These are phyloP conservation scores for Colletotrichum simmondsii DNA, from an alignment of 2,329 filamentous ascomycete genomes.

Conservation along the genomic window DNA sequence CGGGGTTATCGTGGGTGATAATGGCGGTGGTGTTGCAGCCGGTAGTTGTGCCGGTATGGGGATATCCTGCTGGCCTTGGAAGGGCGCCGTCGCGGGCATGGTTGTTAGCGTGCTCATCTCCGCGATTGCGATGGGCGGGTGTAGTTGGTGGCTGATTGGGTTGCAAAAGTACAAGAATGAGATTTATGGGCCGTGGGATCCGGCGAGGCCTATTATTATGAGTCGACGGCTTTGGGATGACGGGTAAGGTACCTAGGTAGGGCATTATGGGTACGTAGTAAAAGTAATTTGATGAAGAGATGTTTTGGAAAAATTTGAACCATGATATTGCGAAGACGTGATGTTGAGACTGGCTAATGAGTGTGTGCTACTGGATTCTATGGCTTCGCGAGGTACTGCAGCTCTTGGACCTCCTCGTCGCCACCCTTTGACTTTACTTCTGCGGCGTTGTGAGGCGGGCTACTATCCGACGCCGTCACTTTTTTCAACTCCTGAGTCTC, in stretches of 20 bases:
- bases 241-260: too few relatives aligned
- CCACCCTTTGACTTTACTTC: neutral
- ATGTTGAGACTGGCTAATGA: neutral
- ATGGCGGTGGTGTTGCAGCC: conserved; percentile 38
- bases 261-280: too few relatives aligned
- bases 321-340: neutral
- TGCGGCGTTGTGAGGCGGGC: too few relatives aligned
- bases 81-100: conserved; percentile 74
- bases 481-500: neutral
- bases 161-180: conserved; percentile 99
- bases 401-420: neutral
- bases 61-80: conserved; percentile 58
- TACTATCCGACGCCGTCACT: neutral
- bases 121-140: conserved; percentile 86
- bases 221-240: conserved; percentile 69
- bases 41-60: neutral
- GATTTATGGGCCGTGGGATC: conserved; percentile 98
- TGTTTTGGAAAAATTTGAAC: too few relatives aligned
- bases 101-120: conserved; percentile 80
- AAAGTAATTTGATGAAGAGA: neutral
- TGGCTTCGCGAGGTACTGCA: neutral
- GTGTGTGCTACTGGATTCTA: neutral
- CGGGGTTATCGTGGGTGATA: conserved; percentile 67
- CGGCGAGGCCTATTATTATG: conserved; percentile 87
- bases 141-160: conserved; percentile 97